Conservation (phyloP, 2,329 filamentous ascomycete species). For the Endothia cerciana region DNA sequence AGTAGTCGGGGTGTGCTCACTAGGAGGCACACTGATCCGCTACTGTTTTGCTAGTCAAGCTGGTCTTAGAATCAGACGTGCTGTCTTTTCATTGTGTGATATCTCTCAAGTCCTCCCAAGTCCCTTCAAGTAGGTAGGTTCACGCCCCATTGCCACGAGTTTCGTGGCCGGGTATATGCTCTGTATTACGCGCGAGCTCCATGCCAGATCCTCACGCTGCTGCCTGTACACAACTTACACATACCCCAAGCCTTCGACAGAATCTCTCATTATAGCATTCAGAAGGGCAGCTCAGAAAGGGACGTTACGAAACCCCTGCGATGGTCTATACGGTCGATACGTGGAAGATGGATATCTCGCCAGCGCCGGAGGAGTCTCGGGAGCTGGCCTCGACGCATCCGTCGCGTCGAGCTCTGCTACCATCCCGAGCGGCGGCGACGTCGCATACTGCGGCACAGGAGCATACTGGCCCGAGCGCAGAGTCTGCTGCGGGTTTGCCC, state of each 20-base stretch:
- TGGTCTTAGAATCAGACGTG: too few species aligned
- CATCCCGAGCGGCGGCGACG: background rate
- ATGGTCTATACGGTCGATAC: conserved; percentile 22
- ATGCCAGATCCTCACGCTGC: background rate
- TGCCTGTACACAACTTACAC: background rate
- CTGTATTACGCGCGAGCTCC: background rate
- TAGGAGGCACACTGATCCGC: too few species aligned
- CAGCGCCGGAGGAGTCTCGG: conserved; percentile 10
- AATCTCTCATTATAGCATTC: background rate
- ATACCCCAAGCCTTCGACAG: background rate
- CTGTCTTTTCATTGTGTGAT: background rate
- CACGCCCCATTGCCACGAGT: too few species aligned
- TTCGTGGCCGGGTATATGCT: background rate
- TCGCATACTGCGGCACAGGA: background rate
- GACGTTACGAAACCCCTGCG: background rate
- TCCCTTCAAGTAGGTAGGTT: too few species aligned
- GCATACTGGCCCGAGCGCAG: background rate
- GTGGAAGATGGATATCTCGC: background rate
- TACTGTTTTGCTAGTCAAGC: too few species aligned
- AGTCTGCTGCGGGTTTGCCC: background rate
- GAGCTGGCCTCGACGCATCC: conserved; percentile 4
- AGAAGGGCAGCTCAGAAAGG: background rate
- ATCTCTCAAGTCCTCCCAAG: background rate
- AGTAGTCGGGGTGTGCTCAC: too few species aligned
- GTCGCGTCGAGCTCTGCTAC: conserved; percentile 25